These are phyloP conservation scores for Quercus berberidifolia DNA, from an alignment of 306 rosid species.

Conservation along the genomic window DNA sequence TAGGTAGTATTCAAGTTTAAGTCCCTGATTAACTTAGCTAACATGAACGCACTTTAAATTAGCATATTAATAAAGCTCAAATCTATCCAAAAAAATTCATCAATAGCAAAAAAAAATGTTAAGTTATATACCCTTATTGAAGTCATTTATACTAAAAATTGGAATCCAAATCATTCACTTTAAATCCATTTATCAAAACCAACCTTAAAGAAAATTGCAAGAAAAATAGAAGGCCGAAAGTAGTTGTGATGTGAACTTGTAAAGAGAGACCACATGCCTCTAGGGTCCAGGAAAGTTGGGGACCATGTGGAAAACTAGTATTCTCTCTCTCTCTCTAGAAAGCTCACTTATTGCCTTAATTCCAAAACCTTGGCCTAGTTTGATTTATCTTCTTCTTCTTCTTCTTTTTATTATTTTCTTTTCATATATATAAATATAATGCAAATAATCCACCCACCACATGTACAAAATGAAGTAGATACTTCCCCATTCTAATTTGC, in stretches of 20 bases:
- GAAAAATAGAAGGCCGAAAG: not conserved
- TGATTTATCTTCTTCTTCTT: not conserved
- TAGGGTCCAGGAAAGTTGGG: constrained; percentile 15
- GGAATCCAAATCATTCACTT: no score
- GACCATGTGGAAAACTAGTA: not conserved
- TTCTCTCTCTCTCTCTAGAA: not conserved
- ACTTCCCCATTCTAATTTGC: not conserved
- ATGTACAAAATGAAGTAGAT: not conserved
- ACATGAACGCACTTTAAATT: no score
- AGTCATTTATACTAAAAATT: no score
- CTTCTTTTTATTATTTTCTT: not conserved
- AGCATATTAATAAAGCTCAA: no score
- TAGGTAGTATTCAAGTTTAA: no score
- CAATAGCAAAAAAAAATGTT: no score
- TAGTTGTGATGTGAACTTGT: constrained; percentile 17
- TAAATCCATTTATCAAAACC: no score
- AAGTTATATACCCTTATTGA: no score
- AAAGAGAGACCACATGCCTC: constrained; percentile 28
- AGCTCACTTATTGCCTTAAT: not conserved
- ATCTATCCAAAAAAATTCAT: no score
- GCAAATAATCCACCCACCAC: constrained; percentile 2
- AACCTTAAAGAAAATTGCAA: not conserved
- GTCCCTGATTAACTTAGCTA: no score
- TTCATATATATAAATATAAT: not conserved
- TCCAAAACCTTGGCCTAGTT: not conserved